Evolutionary conservation across 208 protist species (phyloP), one percentile per base, ranked within the genome.

Genomic region (Crithidia fasciculata): DNA sequence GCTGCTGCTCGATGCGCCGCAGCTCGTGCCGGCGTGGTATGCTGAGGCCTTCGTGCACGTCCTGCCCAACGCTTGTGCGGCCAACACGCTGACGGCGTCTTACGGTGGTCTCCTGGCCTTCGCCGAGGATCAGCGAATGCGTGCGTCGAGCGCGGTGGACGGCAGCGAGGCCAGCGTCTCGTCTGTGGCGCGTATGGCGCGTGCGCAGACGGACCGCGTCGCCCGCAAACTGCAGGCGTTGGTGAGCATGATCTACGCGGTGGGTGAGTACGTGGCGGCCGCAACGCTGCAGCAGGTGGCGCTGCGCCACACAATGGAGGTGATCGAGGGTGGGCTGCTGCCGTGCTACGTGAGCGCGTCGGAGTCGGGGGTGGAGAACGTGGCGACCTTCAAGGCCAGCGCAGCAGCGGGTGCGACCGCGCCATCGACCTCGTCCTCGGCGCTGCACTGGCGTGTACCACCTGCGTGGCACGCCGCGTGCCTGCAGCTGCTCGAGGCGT

Each of bases 291-390:
- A 86, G 69, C 84, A 78, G n/a, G 50, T 76, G 8, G 77, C 78
- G 37, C 68, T 88, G 50, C 85, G 88, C 16, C 86, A 86, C 62
- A 63, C 75, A 6, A 61, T 83, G 69, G 88, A 93, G 65, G 82
- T 93, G 28, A 61, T 93, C 18, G 65, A 84, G 15, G 58, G 68
- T 7, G 88, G 86, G 19, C 65, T 93, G 37, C 76, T 93, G 69
- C 74, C 74, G 6, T 74, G 68, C 61, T 80, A 74, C 56, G 10
- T 40, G 15, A 74, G 54, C 47, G 61, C 71, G 44, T 19, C 40
- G 10, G 74, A 80, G 62, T 36, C 49, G 39, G 63, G 62, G 10
- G 66, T 69, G 16, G 61, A 74, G 28, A 70, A 54, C 54, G 63
- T 57, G n/a, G 74, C 65, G 12, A 15, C 28, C 10, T 69, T 79